Base-by-base conservation (phyloP, 1,139 yeast genomes). In the Schizosaccharomyces versatilis region DNA sequence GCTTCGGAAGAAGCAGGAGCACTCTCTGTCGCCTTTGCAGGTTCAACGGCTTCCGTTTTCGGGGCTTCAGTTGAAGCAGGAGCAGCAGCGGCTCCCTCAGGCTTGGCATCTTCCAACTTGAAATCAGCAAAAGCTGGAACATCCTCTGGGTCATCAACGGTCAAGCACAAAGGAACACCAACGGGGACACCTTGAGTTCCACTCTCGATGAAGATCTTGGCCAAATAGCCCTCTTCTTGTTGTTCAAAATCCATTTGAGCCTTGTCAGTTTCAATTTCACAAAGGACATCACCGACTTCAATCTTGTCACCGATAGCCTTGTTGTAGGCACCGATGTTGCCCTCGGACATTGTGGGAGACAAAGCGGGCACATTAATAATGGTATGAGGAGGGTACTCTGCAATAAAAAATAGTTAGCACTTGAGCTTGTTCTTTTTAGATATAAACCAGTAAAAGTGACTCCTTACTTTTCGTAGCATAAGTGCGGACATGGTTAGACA, bases 221-320 rank as follows among this genome's bases (percentile, higher is more conserved):
- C 97, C 66, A 90, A 74, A 73, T 68, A 86, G 58, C 98, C 99
- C 58, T 93, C 99, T 64, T 93, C 99, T 73, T 88, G 97, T 75
- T 90, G 90, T 72, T 90, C 99, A 65, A 86, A 90, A 71, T 93
- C 99, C 95, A 90, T 90, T 61, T 88, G 82, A 57, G 99, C 98
- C 75, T 90, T 90, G 69, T 90, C 99, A 61, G 99, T 90, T 73
- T 90, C 98, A 61, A 90, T 82, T 70, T 90, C 98, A 57, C 95
- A 96, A 63, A 90, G 78, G 56, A 93, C 80, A 65, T 90, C 97
- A 38, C 98, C 98, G 5, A 94, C 78, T 51, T 71, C 66, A 68
- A 81, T 88, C 7, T 72, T 59, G 12, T 84, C 93, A 53, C 95
- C 96, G 53, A 80, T 79, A 65, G 85, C 80, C 64, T 80, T 74